Evolutionary conservation across 1,139 yeast genomes (phyloP).

Genomic region (Suhomyces anneliseae): DNA sequence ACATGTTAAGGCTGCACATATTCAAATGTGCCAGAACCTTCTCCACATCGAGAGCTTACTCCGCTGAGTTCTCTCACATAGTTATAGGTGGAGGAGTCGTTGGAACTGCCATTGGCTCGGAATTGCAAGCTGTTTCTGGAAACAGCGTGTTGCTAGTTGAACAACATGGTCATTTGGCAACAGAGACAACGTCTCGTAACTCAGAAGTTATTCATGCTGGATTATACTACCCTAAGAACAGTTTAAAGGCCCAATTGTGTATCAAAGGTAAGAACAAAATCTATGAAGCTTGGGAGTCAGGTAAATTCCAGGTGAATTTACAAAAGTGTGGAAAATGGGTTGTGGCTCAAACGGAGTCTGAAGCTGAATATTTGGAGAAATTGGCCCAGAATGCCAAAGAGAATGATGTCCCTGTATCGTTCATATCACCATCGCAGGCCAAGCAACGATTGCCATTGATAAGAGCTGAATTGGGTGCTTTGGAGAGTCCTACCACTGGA

Average conservation of each 20-base stretch:
- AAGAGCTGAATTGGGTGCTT: constrained; percentile 56
- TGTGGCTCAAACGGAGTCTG: constrained; percentile 73
- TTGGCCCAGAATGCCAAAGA: constrained; percentile 52
- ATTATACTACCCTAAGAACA: constrained; percentile 68
- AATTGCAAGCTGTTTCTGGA: constrained; percentile 46
- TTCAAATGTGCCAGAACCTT: background rate
- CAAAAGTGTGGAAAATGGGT: constrained; percentile 82
- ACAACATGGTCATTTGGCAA: constrained; percentile 62
- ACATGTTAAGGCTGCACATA: background rate
- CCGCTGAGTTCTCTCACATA: constrained; percentile 69
- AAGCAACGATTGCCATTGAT: constrained; percentile 62
- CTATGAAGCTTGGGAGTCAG: constrained; percentile 49
- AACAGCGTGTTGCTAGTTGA: constrained; percentile 66
- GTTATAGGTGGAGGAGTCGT: constrained; percentile 88
- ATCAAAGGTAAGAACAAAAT: constrained; percentile 70
- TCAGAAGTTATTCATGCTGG: constrained; percentile 96
- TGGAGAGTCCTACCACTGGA: constrained; percentile 84
- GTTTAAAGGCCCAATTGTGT: constrained; percentile 69
- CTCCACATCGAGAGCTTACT: background rate
- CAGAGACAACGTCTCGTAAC: constrained; percentile 83
- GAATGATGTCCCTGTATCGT: constrained; percentile 58
- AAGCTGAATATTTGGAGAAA: constrained; percentile 56
- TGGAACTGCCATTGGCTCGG: constrained; percentile 80
- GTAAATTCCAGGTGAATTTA: constrained; percentile 51
- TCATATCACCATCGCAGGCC: constrained; percentile 49